These are phyloP conservation scores for Clonostachys sp. DNA, from an alignment of 2,329 filamentous ascomycete genomes.

Conservation along the genomic window DNA sequence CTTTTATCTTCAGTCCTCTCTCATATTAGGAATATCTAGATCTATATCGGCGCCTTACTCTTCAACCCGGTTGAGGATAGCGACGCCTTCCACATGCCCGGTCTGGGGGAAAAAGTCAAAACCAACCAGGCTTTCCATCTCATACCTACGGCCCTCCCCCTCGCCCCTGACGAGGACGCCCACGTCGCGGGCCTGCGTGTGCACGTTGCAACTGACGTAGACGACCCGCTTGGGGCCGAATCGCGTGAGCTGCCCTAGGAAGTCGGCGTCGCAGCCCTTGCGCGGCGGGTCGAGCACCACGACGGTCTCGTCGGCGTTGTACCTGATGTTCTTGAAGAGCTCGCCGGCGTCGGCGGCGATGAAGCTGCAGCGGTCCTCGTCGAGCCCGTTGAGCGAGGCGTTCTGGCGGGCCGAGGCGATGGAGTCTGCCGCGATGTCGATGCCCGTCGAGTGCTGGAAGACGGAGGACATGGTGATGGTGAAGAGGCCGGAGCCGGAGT, in stretches of 20 bases:
- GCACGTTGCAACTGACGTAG: slow-evolving; percentile 97
- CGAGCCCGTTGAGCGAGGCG: slow-evolving; percentile 70
- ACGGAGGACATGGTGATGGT: slow-evolving; percentile 85
- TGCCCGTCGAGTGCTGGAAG: slow-evolving; percentile 81
- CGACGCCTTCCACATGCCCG: slow-evolving; percentile 64
- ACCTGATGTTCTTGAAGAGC: slow-evolving; percentile 73
- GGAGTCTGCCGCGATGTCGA: slow-evolving; percentile 79
- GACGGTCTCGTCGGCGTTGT: slow-evolving; percentile 75
- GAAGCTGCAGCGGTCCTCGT: slow-evolving; percentile 68
- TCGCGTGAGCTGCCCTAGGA: slow-evolving; percentile 72
- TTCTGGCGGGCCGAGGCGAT: slow-evolving; percentile 79
- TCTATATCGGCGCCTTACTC: neutral
- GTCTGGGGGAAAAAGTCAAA: slow-evolving; percentile 98
- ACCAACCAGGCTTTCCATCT: slow-evolving; percentile 84
- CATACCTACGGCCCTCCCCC: slow-evolving; percentile 53
- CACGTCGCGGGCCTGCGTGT: slow-evolving; percentile 92
- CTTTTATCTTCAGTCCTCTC: neutral
- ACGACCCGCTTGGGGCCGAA: slow-evolving; percentile 78
- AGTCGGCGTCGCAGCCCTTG: slow-evolving; percentile 87
- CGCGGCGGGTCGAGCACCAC: slow-evolving; percentile 96
- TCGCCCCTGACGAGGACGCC: slow-evolving; percentile 76
- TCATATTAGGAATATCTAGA: neutral
- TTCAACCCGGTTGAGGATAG: slow-evolving; percentile 56
- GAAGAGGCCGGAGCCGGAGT: slow-evolving; percentile 96
- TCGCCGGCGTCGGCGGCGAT: slow-evolving; percentile 82